Evolutionary conservation across 192 early-diverging fungal species (phyloP), one percentile per base, ranked within the genome.

Genomic region (Backusella australiensis): DNA sequence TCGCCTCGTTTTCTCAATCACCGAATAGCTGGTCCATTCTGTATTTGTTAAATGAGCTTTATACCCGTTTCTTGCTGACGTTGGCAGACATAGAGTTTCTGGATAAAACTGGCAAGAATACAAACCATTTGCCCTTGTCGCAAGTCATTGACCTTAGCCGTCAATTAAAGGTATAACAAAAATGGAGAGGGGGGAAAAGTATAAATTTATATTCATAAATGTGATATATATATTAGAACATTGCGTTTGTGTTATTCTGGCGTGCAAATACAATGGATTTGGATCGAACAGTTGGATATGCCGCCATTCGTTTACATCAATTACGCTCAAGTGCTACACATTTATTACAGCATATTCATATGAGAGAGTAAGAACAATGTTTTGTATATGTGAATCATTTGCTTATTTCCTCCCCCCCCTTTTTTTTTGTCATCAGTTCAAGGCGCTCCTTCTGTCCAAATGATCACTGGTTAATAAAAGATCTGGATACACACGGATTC

Each of bases 71-170:
- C 78, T 77, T 98, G 12, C 80, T 92, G 68, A 95, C 93, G 0
- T 88, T 94, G 52, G 93, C 93, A 14, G 97, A 98, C 81, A 92
- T 96, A 67, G 96, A 98, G 81, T 89, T 97, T 75, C 91, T 93
- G 75, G 85, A 89, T 56, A 63, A n/a, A 29, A 63, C 23, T 11
- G 53, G 19, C 21, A 73, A 34, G 82, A 89, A 44, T 69, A 75
- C 2, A 82, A 87, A 89, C 53, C 85, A 87, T 1, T 74, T 93
- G 14, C 53, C 80, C n/a, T 34, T 91, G 15, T 39, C 77, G 12
- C 86, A 88, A 69, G 83, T 94, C 11, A 78, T 91, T 29, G 79
- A 80, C 1, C 65, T 94, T 26, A 86, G 85, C 19, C 77, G 75
- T 9, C 69, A 82, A 68, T 78, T 91, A 2, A 89, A 86, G 82